A percentile compares a stretch with the other conserved stretches of the same genome.
Conservation (phyloP, 345 rosid genomes). For the Arabidopsis arenosa region DNA sequence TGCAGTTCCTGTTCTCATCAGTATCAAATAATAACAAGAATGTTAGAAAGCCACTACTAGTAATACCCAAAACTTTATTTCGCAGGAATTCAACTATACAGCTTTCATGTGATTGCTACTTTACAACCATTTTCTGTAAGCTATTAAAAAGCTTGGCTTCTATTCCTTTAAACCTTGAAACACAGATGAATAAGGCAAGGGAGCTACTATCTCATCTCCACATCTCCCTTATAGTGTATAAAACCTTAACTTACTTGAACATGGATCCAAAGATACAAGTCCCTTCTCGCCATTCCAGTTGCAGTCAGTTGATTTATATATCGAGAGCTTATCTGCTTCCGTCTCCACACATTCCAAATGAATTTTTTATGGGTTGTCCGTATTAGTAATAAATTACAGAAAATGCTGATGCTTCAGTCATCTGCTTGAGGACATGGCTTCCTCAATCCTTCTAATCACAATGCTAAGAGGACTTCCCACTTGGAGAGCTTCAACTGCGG, state of each 20-base stretch:
- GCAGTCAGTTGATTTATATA: conserved; percentile 31
- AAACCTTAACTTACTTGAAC: conserved; percentile 31
- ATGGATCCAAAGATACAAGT: conserved; percentile 30
- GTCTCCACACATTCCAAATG: conserved; percentile 2
- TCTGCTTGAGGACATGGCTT: conserved; percentile 60
- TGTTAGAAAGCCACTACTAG: not conserved
- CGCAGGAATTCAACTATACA: conserved; percentile 26
- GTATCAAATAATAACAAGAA: not conserved
- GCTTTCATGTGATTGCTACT: conserved; percentile 18
- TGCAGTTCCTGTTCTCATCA: conserved; percentile 19
- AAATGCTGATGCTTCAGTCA: conserved; percentile 36
- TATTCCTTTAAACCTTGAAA: not conserved
- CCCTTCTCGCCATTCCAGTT: conserved; percentile 4
- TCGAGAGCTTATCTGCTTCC: conserved; percentile 16
- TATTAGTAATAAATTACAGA: not conserved
- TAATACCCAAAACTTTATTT: not conserved
- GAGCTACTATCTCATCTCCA: not conserved
- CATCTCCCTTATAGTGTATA: not conserved
- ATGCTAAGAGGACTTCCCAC: conserved; percentile 73
- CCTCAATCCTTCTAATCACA: conserved; percentile 79
- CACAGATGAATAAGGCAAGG: conserved; percentile 13
- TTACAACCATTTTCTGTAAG: conserved; percentile 18
- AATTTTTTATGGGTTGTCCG: not conserved
- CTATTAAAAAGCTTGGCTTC: conserved; percentile 12
- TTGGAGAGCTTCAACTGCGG: conserved; percentile 86